These are phyloP conservation scores for Phaseolus coccineus DNA, from an alignment of 331 rosid species.

Conservation along the genomic window DNA sequence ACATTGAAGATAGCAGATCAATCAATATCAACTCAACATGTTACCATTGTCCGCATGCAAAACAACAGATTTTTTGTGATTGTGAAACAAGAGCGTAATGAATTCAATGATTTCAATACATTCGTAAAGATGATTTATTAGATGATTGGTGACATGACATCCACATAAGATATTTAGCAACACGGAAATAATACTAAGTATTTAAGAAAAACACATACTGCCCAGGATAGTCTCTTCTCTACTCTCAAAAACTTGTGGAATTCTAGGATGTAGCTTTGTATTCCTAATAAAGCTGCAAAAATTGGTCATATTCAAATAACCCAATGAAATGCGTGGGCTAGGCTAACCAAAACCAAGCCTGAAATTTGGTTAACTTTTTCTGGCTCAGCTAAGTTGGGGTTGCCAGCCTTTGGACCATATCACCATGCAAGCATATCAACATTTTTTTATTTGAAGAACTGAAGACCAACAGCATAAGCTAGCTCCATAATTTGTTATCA, in stretches of 20 bases:
- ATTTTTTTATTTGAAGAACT: not conserved
- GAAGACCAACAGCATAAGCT: not conserved
- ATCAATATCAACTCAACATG: not conserved
- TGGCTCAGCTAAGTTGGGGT: not conserved
- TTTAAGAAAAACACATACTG: not conserved
- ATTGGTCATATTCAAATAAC: not conserved
- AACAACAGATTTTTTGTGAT: not conserved
- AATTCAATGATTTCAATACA: not conserved
- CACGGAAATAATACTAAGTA: not conserved
- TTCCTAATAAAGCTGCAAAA: constrained; percentile 21
- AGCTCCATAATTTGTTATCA: not conserved
- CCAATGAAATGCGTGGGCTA: not conserved
- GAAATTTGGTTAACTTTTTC: not conserved
- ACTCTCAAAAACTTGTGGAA: not conserved
- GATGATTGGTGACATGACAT: not conserved
- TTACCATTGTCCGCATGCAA: not conserved
- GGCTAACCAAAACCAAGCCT: not conserved
- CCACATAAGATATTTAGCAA: not conserved
- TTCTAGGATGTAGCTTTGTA: not conserved
- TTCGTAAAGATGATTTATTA: not conserved
- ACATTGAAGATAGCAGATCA: constrained; percentile 3
- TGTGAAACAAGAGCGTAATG: not conserved
- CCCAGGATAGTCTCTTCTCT: not conserved
- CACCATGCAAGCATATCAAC: not conserved
- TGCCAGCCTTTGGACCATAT: not conserved